Base-by-base conservation (phyloP, 768 basidiomycete species). In the Auriscalpium microsporum region DNA sequence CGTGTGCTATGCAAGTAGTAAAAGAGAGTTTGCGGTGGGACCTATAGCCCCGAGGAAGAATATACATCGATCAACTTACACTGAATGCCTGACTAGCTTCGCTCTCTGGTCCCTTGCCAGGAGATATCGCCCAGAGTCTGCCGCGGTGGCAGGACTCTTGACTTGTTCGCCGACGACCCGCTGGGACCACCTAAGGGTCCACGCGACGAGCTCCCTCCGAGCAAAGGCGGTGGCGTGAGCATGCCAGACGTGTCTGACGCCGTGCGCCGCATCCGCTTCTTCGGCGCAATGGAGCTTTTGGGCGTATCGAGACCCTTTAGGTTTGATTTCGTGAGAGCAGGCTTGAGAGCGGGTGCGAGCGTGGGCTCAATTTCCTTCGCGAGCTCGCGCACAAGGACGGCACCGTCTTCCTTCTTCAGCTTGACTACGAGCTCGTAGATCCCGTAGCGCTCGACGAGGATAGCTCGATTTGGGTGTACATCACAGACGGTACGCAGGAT, bases 401-500 rank as follows among this genome's bases (percentile, higher is more conserved):
- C 94, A 11, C 83, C 88, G 67, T 99, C 96, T 50, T 86, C 83
- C 59, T 82, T 79, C 65, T 89, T 90, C 49, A 97, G 72, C 58
- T 79, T 78, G 61, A 84, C 81, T 55, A 99, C 90, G 3, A 93
- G 82, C 36, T 84, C 86, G 55, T 87, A 75, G 50, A 95, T 71
- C 0, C 88, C 89, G 65, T 89, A 95, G 48, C 81, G 77, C 65
- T 90, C 87, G 23, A 95, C 90, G 49, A 94, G 73, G 63, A 84
- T 80, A 2, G 83, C 83, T 9, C 87, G 79, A 63, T 94, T 93
- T 2, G 92, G 91, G 61, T 94, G 90, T 8, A 85, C 84, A 59
- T 99, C 95, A 69, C 90, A 94, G 2, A 94, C 84, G 0, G 86
- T 79, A 56, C 85, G 81, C 45, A 95, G 75, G 56, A 98, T 83